A percentile compares a stretch with the other conserved stretches of the same genome.
These are phyloP conservation scores for Rhizopus arrhizus DNA, from an alignment of 371 early-diverging fungal genomes.

Conservation along the genomic window DNA sequence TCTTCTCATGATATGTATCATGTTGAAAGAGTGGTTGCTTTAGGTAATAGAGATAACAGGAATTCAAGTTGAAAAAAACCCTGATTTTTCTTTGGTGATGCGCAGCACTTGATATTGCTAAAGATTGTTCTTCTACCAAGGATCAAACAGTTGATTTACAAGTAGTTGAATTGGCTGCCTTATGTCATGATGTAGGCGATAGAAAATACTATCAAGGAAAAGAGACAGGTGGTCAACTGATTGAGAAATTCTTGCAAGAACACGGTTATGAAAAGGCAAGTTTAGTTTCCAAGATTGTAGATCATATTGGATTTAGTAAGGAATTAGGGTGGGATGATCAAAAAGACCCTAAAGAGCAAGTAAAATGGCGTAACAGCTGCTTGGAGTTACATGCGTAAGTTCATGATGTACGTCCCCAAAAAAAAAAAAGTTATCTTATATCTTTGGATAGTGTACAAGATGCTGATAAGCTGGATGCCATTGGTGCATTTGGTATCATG, in stretches of 20 bases:
- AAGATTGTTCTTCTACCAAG: constrained; percentile 23
- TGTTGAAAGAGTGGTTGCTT: constrained; percentile 71
- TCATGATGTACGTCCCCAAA: neutral
- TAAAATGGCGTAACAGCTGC: constrained; percentile 60
- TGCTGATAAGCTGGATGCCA: constrained; percentile 82
- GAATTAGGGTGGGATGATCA: constrained; percentile 62
- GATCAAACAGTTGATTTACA: constrained; percentile 53
- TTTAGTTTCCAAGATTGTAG: constrained; percentile 61
- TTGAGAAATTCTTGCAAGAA: constrained; percentile 49
- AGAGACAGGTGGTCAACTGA: constrained; percentile 46
- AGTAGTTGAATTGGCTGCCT: constrained; percentile 70
- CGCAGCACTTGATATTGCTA: constrained; percentile 47
- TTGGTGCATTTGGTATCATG: constrained; percentile 79
- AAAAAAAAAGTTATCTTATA: no score
- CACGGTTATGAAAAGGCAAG: constrained; percentile 42
- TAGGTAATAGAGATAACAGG: constrained; percentile 41
- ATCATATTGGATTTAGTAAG: constrained; percentile 74
- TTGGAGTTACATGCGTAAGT: constrained; percentile 65
- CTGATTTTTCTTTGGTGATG: constrained; percentile 2
- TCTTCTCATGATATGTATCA: constrained; percentile 82
- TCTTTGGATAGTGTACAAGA: constrained; percentile 66
- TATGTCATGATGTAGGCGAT: constrained; percentile 80
- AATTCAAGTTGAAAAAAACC: neutral
- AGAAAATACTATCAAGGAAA: constrained; percentile 63
- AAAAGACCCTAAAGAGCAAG: constrained; percentile 32